A percentile compares a stretch with the other conserved stretches of the same genome.
phyloP scores from a whole-genome alignment of 176 grass and related monocot genomes.

The Saccharum officinarum region DNA sequence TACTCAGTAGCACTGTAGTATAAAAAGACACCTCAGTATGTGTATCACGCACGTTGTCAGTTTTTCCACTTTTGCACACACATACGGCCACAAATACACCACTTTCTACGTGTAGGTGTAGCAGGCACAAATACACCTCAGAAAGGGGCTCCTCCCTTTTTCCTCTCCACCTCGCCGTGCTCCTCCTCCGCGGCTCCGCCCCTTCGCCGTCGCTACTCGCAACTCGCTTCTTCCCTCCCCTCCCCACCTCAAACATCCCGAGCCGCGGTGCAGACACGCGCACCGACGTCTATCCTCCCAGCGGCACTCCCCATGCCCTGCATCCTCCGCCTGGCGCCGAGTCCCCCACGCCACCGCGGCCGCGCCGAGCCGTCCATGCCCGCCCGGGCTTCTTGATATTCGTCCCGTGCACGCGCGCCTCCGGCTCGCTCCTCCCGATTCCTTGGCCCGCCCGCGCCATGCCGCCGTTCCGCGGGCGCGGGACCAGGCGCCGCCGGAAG shows the following conservation, averaged over 20 bases:
- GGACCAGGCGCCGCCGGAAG: conserved; percentile 45
- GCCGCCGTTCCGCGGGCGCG: conserved; percentile 23
- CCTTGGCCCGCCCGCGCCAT: not conserved
- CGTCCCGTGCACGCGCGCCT: not conserved
- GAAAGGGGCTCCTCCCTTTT: too few species aligned
- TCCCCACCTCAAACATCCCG: not conserved
- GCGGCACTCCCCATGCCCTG: not conserved
- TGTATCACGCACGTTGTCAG: too few species aligned
- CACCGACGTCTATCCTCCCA: not conserved
- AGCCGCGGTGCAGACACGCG: not conserved
- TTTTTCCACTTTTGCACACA: too few species aligned
- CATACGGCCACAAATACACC: too few species aligned
- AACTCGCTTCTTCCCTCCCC: not conserved
- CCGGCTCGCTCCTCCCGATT: not conserved
- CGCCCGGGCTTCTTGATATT: conserved; percentile 1
- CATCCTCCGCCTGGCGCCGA: not conserved
- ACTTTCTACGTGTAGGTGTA: too few species aligned
- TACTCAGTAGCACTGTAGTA: too few species aligned
- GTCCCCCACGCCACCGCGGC: too few species aligned
- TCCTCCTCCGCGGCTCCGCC: not conserved
- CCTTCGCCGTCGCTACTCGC: not conserved
- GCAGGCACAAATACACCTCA: too few species aligned
- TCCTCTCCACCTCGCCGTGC: not conserved
- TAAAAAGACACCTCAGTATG: too few species aligned
- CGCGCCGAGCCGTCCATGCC: too few species aligned